Conservation (phyloP, 2,329 filamentous ascomycete species). For the Claviceps fusiformis region DNA sequence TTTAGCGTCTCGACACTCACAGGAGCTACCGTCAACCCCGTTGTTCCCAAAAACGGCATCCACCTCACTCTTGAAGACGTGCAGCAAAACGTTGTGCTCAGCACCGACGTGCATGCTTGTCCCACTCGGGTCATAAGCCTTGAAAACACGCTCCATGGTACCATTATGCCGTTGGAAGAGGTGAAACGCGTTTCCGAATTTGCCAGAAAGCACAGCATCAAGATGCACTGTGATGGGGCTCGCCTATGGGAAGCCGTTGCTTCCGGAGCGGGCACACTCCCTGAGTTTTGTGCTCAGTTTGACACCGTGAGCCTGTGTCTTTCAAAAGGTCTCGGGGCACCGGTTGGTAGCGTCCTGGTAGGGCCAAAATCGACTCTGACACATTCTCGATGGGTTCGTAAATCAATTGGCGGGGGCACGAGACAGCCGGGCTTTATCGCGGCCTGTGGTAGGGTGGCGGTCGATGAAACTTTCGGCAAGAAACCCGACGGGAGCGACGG, state of each 20-base stretch:
- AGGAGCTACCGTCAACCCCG: slow-evolving; percentile 54
- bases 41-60: slow-evolving; percentile 55
- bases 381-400: slow-evolving; percentile 37
- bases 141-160: slow-evolving; percentile 75
- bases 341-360: slow-evolving; percentile 64
- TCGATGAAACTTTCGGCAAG: slow-evolving; percentile 34
- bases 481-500: slow-evolving; percentile 32
- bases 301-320: slow-evolving; percentile 70
- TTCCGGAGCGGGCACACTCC: slow-evolving; percentile 51
- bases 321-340: slow-evolving; percentile 70
- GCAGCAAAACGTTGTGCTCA: slow-evolving; percentile 46
- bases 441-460: slow-evolving; percentile 55
- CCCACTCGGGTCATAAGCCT: slow-evolving; percentile 71
- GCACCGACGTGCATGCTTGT: slow-evolving; percentile 61
- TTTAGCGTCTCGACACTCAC: slow-evolving; percentile 54
- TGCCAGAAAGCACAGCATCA: slow-evolving; percentile 48
- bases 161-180: slow-evolving; percentile 64
- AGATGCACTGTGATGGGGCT: slow-evolving; percentile 67
- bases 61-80: slow-evolving; percentile 71
- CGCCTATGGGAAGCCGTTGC: slow-evolving; percentile 71
- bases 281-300: slow-evolving; percentile 54
- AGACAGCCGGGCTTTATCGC: slow-evolving; percentile 61
- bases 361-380: slow-evolving; percentile 26
- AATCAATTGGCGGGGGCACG: slow-evolving; percentile 62
- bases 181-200: slow-evolving; percentile 55